These are phyloP conservation scores for Saccharomycopsis malanga DNA, from an alignment of 805 yeast genomes.

Conservation along the genomic window DNA sequence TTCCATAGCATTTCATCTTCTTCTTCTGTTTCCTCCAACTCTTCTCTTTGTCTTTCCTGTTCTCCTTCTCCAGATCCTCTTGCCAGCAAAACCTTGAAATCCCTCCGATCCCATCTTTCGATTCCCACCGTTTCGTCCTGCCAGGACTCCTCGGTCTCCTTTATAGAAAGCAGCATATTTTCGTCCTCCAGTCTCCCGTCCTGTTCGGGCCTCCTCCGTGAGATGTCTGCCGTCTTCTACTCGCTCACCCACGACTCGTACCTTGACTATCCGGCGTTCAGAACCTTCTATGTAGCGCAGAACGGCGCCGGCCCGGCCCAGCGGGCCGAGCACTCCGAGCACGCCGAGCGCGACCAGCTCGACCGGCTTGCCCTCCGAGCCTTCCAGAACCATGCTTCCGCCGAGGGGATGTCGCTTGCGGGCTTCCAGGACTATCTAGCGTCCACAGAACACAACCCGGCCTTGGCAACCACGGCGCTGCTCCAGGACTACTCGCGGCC, in stretches of 20 bases:
- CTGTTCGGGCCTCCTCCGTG: background rate
- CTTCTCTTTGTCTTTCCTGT: background rate
- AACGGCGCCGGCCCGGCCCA: too few species aligned
- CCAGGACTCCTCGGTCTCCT: background rate
- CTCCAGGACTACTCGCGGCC: slow-evolving; percentile 42
- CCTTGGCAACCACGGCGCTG: slow-evolving; percentile 34
- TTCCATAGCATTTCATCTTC: too few species aligned
- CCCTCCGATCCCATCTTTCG: background rate
- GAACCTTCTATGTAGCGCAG: background rate
- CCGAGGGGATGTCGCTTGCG: slow-evolving; percentile 24
- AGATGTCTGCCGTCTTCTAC: background rate
- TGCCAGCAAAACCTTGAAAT: background rate
- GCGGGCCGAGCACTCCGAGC: too few species aligned
- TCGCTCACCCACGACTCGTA: background rate
- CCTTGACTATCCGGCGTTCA: background rate
- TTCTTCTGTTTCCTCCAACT: background rate
- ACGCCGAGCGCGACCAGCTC: too few species aligned
- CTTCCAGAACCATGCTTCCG: background rate
- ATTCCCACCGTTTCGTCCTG: background rate
- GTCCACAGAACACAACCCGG: slow-evolving; percentile 20
- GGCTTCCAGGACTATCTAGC: slow-evolving; percentile 30
- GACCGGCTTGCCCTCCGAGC: background rate
- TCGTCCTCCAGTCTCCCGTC: background rate
- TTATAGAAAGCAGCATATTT: background rate
- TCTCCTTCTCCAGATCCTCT: background rate